Base-by-base conservation (phyloP, 2,329 filamentous ascomycete species). In the Pseudogymnoascus sp. region DNA sequence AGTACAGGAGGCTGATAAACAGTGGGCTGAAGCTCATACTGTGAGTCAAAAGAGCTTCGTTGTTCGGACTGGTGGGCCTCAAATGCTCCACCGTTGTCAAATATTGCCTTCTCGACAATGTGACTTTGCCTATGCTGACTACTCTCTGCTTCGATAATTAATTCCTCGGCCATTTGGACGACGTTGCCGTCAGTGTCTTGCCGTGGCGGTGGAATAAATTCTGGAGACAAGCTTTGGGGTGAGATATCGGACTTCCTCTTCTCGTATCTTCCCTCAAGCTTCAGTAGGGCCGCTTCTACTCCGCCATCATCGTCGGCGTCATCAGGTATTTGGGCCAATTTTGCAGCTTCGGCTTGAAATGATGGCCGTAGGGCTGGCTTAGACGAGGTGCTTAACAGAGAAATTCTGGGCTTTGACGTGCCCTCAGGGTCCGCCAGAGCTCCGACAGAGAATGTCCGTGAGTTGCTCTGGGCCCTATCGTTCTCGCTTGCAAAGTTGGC, bases 201-300 rank as follows among this genome's bases (percentile, higher is more conserved):
- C 9, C 6, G 49, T 22, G 28, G 49, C 30, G 63, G 62, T 12
- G 55, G 64, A 25, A 62, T 61, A 28, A 64, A 23, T 16, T 61
- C 63, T 4, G 55, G 66, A 25, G 60, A 19, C 23, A 65, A 60
- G 39, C 62, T 60, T 16, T 64, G 60, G 8, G 36, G 52, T 12
- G 69, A 71, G 12, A 62, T 49, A 59, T 72, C 66, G 22, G 71
- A 71, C 14, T 67, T 67, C 39, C 73, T 84, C 67, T 81, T 86
- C 71, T 88, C 82, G 68, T 88, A 94, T 67, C 85, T 93, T 8
- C 94, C 94, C 76, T 99, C 94, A 0, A 99, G 81, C 70, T 97
- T 99, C 68, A 92, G 76, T 60, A 99, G 75, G 0, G 94, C 91
- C n/a, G 92, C 92, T 71, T 97, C 94, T 25, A 97, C 87, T 11